A percentile compares a stretch with the other conserved stretches of the same genome.
These are phyloP conservation scores for Hortiboletus rubellus DNA, from an alignment of 1,284 basidiomycete species.

Conservation along the genomic window DNA sequence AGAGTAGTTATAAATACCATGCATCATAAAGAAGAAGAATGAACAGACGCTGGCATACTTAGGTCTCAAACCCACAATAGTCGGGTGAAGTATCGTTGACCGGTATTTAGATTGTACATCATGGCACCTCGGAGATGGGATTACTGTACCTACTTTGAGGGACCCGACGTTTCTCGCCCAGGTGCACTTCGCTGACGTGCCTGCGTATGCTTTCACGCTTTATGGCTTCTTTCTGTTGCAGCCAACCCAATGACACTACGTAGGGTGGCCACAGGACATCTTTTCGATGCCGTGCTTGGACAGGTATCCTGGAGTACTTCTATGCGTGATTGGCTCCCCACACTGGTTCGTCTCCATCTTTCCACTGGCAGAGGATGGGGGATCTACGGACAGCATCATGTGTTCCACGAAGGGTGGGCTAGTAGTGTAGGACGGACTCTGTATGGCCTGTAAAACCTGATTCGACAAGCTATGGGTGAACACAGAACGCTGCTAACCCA, in stretches of 20 bases:
- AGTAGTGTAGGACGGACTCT: not conserved
- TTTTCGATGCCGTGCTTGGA: slow-evolving; percentile 16
- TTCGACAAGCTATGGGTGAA: not conserved
- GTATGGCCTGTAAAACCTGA: not conserved
- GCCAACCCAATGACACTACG: slow-evolving; percentile 19
- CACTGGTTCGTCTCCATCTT: not conserved
- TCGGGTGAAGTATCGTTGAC: not conserved
- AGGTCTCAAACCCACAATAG: not conserved
- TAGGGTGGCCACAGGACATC: not conserved
- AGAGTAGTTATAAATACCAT: not conserved
- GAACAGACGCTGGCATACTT: not conserved
- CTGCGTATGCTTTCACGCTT: slow-evolving; percentile 29
- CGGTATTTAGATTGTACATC: not conserved
- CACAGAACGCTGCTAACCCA: not conserved
- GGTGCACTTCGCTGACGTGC: slow-evolving; percentile 24
- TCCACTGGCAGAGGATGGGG: slow-evolving; percentile 7
- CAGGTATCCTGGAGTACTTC: slow-evolving; percentile 17
- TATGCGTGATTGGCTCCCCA: not conserved
- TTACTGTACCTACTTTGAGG: not conserved
- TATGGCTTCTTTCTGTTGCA: slow-evolving; percentile 15
- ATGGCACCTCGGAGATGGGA: not conserved
- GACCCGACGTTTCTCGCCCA: slow-evolving; percentile 12
- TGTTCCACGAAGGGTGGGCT: not conserved
- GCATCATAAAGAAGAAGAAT: not conserved
- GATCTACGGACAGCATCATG: not conserved